These are phyloP conservation scores for Vaccinium macrocarpon DNA, from an alignment of 148 eudicot species.

Conservation along the genomic window DNA sequence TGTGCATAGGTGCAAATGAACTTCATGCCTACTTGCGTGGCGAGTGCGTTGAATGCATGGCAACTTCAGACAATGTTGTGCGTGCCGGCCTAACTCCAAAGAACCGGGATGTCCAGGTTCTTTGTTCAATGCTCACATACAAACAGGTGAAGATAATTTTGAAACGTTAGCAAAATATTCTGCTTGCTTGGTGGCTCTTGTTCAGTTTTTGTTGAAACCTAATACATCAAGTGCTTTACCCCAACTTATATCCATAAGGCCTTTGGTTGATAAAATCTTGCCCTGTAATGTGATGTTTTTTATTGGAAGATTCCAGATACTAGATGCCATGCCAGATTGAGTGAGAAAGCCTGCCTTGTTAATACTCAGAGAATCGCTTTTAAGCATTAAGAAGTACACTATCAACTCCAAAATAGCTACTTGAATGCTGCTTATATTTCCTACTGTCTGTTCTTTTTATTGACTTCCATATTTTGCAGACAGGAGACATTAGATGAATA, in stretches of 20 bases:
- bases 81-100: conserved; percentile 97
- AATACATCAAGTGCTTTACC: neutral
- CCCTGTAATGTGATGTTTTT: neutral
- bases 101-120: conserved; percentile 61
- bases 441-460: neutral
- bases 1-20: conserved; percentile 86
- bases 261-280: neutral
- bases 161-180: neutral
- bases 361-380: neutral
- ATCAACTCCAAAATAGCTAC: conserved; percentile 1
- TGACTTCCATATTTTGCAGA: neutral
- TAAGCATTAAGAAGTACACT: neutral
- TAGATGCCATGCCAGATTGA: neutral
- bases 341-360: neutral
- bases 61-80: conserved; percentile 95
- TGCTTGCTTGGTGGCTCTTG: conserved; percentile 3
- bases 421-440: neutral
- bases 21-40: conserved; percentile 92
- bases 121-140: conserved; percentile 94
- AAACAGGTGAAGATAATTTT: conserved; percentile 57
- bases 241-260: conserved; percentile 3
- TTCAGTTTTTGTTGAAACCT: neutral
- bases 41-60: conserved; percentile 95
- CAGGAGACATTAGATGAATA: neutral
- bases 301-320: neutral